These are phyloP conservation scores for Podospora anserina DNA, from an alignment of 495 filamentous ascomycete species.

Conservation along the genomic window DNA sequence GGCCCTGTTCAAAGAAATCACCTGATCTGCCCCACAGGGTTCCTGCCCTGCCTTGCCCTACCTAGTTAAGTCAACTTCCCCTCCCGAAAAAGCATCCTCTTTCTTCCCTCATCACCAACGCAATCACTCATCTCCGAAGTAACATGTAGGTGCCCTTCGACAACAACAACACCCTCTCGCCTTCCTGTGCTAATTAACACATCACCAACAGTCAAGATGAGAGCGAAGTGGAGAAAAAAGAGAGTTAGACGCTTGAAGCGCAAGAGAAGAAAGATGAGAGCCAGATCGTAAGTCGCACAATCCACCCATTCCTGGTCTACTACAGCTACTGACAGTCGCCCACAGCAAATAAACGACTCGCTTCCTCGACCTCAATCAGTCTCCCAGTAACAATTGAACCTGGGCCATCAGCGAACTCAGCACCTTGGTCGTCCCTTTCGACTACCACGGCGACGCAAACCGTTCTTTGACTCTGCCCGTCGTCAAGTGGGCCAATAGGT, in stretches of 20 bases:
- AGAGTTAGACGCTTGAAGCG: slow-evolving; percentile 94
- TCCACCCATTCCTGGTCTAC: slow-evolving; percentile 9
- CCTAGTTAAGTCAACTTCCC: slow-evolving; percentile 27
- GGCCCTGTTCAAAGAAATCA: slow-evolving; percentile 17
- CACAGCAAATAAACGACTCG: slow-evolving; percentile 68
- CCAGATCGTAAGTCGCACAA: slow-evolving; percentile 66
- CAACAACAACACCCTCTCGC: slow-evolving; percentile 9
- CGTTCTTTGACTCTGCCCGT: slow-evolving; percentile 22
- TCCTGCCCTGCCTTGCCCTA: slow-evolving; percentile 34
- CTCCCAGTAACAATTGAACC: slow-evolving; percentile 17
- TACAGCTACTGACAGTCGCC: slow-evolving; percentile 31
- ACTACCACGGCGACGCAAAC: slow-evolving; percentile 20
- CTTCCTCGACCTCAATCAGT: slow-evolving; percentile 36
- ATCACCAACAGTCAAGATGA: slow-evolving; percentile 64
- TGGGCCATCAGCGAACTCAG: slow-evolving; percentile 23
- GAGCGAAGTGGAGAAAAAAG: slow-evolving; percentile 99
- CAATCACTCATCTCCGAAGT: slow-evolving; percentile 32
- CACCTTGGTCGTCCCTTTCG: slow-evolving; percentile 11
- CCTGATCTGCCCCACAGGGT: slow-evolving; percentile 38
- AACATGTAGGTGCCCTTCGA: slow-evolving; percentile 20
- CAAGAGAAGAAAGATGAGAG: slow-evolving; percentile 99
- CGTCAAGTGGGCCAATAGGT: slow-evolving; percentile 17
- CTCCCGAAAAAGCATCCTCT: slow-evolving; percentile 28
- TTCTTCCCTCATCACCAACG: slow-evolving; percentile 32
- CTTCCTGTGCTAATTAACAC: slow-evolving; percentile 16